Conservation (phyloP, 371 early-diverging fungal species). For the Thermomucor indicae-seudaticae region DNA sequence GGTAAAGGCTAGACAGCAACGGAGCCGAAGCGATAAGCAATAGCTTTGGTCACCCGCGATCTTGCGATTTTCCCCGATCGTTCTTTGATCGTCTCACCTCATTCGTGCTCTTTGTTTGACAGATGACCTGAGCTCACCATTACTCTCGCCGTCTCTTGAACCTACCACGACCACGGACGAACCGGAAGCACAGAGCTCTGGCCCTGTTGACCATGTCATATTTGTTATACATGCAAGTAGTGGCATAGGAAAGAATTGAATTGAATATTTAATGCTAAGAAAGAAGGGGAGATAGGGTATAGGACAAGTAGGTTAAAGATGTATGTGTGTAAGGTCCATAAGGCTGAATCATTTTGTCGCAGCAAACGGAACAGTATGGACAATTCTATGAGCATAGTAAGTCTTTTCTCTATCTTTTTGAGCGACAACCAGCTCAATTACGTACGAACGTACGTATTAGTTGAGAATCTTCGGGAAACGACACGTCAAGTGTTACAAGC, state of each 20-base stretch:
- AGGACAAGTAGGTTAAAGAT: constrained; percentile 45
- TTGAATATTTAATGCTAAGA: no score
- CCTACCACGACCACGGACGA: constrained; percentile 11
- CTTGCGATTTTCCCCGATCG: background rate
- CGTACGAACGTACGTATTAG: constrained; percentile 6
- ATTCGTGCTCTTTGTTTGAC: background rate
- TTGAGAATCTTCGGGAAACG: constrained; percentile 52
- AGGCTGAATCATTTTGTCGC: background rate
- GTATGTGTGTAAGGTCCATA: background rate
- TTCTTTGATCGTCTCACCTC: background rate
- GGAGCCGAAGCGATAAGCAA: no score
- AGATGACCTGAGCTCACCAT: constrained; percentile 8
- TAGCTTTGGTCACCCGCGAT: no score
- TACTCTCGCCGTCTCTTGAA: constrained; percentile 5
- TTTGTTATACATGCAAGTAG: constrained; percentile 58
- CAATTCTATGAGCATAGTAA: constrained; percentile 53
- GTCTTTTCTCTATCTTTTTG: background rate
- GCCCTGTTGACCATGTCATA: constrained; percentile 42
- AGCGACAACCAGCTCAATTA: background rate
- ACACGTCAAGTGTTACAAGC: constrained; percentile 49
- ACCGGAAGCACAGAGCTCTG: no score
- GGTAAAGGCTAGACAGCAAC: no score
- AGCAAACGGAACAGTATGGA: constrained; percentile 57
- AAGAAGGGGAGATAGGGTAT: constrained; percentile 54
- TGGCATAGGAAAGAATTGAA: no score